phyloP scores from a whole-genome alignment of 2,329 filamentous ascomycete species.

The Pseudogymnoascus sp. region DNA sequence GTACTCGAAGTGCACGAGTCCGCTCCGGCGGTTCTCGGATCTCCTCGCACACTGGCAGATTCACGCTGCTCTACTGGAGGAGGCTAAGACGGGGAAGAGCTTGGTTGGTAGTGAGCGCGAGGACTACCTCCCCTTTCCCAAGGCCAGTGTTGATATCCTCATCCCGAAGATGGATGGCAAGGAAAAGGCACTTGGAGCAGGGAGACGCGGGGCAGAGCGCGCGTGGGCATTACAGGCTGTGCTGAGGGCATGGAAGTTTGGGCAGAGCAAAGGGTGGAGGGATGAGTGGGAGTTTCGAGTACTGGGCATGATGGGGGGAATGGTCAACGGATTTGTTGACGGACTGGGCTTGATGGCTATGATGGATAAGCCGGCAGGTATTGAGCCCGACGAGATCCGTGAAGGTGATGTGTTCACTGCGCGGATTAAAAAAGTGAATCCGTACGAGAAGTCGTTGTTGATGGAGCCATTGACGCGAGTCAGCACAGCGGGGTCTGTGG shows the following conservation, averaged over 20 bases:
- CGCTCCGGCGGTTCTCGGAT: conserved; percentile 58
- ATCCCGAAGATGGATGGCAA: conserved; percentile 23
- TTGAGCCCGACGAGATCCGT: background rate
- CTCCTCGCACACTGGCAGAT: conserved; percentile 62
- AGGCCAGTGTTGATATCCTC: conserved; percentile 22
- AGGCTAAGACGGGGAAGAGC: conserved; percentile 31
- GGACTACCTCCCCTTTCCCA: conserved; percentile 26
- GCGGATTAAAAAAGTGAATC: conserved; percentile 1
- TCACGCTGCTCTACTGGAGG: conserved; percentile 47
- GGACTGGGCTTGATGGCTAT: background rate
- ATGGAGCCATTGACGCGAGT: background rate
- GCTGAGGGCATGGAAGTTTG: conserved; percentile 51
- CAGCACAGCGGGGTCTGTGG: conserved; percentile 7
- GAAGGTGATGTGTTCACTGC: conserved; percentile 6
- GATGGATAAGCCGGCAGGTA: conserved; percentile 3
- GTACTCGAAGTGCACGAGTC: conserved; percentile 59
- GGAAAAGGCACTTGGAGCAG: conserved; percentile 22
- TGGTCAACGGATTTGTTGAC: conserved; percentile 1
- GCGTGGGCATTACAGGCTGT: conserved; percentile 55
- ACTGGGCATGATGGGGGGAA: background rate
- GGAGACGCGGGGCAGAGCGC: conserved; percentile 26
- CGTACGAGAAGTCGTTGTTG: conserved; percentile 4
- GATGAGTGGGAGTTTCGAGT: conserved; percentile 3
- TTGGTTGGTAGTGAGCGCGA: conserved; percentile 29
- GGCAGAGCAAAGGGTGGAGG: background rate